Percentiles rank a stretch among this genome's conserved stretches.
Evolutionary conservation across 805 yeast species (phyloP).

Genomic region (Suhomyces vadensis): DNA sequence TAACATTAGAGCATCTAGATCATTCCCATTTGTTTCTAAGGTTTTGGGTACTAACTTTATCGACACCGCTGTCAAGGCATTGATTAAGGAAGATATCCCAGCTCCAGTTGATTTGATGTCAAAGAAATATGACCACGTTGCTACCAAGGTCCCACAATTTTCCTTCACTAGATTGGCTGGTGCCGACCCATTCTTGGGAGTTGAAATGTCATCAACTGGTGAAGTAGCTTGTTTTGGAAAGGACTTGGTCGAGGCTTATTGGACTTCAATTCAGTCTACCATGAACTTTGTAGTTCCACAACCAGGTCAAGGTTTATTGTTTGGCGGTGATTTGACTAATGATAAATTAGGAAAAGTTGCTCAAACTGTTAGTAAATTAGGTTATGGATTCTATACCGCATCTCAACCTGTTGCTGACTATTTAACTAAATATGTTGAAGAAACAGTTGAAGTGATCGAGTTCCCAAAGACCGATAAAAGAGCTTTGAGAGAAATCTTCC

Average conservation of each 20-base stretch:
- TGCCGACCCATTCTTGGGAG: slow-evolving; percentile 98
- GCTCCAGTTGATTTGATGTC: slow-evolving; percentile 83
- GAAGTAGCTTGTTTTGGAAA: slow-evolving; percentile 97
- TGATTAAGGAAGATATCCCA: slow-evolving; percentile 72
- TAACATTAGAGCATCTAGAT: slow-evolving; percentile 97
- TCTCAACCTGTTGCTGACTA: slow-evolving; percentile 70
- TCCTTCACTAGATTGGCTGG: slow-evolving; percentile 98
- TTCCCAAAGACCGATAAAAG: slow-evolving; percentile 94
- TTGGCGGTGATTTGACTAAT: slow-evolving; percentile 88
- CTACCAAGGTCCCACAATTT: slow-evolving; percentile 97
- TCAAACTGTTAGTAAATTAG: slow-evolving; percentile 62
- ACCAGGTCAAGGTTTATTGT: slow-evolving; percentile 85
- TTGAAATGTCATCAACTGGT: slow-evolving; percentile 99
- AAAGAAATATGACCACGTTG: slow-evolving; percentile 75
- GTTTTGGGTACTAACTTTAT: slow-evolving; percentile 94
- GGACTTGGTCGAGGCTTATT: slow-evolving; percentile 85
- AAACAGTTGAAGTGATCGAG: slow-evolving; percentile 65
- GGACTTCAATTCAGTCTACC: slow-evolving; percentile 95
- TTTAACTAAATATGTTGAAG: slow-evolving; percentile 50
- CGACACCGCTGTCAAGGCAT: slow-evolving; percentile 89
- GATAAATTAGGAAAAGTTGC: slow-evolving; percentile 77
- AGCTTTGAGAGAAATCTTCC: slow-evolving; percentile 90
- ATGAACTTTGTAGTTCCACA: slow-evolving; percentile 95
- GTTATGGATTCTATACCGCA: slow-evolving; percentile 81
- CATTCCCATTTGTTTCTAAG: slow-evolving; percentile 98